Percentiles rank a stretch among this genome's conserved stretches.
phyloP scores from a whole-genome alignment of 352 stramenopile genomes.

The Pythium phragmiticola region DNA sequence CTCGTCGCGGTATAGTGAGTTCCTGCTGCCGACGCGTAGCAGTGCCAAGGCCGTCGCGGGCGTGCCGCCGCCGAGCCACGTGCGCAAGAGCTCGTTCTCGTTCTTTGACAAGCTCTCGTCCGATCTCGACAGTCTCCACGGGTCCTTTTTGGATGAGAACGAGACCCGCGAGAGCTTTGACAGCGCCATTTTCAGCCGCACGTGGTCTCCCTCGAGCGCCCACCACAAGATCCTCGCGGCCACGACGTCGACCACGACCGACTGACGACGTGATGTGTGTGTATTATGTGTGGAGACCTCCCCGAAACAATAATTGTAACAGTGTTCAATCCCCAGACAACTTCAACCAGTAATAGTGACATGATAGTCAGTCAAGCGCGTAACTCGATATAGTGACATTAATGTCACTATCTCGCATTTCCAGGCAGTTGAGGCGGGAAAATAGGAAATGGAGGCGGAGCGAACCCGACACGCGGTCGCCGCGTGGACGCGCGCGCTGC shows the following conservation, averaged over 20 bases:
- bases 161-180: conserved; percentile 26
- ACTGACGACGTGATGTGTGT: conserved; percentile 12
- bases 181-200: conserved; percentile 28
- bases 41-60: conserved; percentile 37
- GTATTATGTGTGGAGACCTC: neutral
- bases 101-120: conserved; percentile 87
- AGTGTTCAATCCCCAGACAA: neutral
- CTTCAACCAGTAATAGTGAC: neutral
- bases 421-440: conserved; percentile 6
- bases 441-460: neutral
- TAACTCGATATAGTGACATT: neutral
- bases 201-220: conserved; percentile 28
- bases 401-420: conserved; percentile 1
- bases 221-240: conserved; percentile 30
- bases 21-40: conserved; percentile 41
- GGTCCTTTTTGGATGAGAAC: conserved; percentile 38
- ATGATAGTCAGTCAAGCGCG: neutral
- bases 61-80: conserved; percentile 20
- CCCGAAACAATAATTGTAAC: too few relatives aligned
- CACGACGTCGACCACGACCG: conserved; percentile 15
- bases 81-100: conserved; percentile 80
- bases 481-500: conserved; percentile 19
- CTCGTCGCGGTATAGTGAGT: conserved; percentile 51
- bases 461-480: neutral
- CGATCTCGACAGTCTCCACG: conserved; percentile 60